Conservation (phyloP, 1,284 basidiomycete genomes). For the Cutaneotrichosporon sp. region DNA sequence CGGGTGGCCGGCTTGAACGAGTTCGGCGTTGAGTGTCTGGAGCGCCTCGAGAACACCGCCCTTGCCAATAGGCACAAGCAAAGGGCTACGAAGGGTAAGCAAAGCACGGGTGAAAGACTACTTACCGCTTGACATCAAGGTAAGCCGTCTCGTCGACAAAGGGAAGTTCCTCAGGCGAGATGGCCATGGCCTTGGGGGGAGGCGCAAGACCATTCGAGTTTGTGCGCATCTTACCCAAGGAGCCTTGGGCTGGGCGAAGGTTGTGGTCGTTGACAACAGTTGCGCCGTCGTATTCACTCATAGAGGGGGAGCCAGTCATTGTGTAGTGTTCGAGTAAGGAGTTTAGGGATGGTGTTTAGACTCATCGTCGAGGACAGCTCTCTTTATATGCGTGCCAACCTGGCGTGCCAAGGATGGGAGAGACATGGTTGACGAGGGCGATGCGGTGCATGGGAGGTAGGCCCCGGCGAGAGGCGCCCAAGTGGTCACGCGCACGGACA, state of each 20-base stretch:
- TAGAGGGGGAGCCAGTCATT: neutral
- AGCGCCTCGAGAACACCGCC: constrained; percentile 12
- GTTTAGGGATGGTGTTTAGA: neutral
- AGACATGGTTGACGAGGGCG: neutral
- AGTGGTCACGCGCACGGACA: too few species aligned
- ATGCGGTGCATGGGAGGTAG: neutral
- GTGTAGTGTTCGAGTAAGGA: neutral
- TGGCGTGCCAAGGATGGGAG: too few species aligned
- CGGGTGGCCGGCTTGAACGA: constrained; percentile 4
- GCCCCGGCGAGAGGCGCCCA: too few species aligned
- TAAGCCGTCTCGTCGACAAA: constrained; percentile 14
- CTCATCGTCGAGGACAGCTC: neutral
- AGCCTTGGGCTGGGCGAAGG: neutral
- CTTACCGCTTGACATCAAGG: constrained; percentile 10
- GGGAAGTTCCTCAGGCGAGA: constrained; percentile 1
- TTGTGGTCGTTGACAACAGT: constrained; percentile 7
- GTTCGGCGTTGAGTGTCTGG: constrained; percentile 7
- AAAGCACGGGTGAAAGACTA: neutral
- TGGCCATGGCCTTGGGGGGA: neutral
- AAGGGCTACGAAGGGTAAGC: constrained; percentile 2
- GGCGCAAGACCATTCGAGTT: neutral
- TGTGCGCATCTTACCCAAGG: neutral
- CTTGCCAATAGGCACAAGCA: constrained; percentile 12
- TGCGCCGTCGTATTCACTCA: constrained; percentile 7
- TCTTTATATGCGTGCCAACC: neutral